These are phyloP conservation scores for Euryodendron excelsum DNA, from an alignment of 148 eudicot species.

Conservation along the genomic window DNA sequence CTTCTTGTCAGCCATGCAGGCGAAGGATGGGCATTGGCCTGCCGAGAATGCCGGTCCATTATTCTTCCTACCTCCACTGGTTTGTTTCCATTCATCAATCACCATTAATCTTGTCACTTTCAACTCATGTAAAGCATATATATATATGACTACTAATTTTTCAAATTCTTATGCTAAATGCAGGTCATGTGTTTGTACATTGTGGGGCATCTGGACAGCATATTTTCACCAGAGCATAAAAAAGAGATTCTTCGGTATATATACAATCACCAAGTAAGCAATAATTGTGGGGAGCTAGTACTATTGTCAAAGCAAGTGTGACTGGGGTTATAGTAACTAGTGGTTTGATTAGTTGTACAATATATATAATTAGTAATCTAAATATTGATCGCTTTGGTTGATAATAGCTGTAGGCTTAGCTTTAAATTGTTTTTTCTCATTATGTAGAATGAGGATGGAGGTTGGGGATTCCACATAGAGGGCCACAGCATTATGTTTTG, in stretches of 20 bases:
- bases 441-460: conserved; percentile 22
- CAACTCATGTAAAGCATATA: background rate
- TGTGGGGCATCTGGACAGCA: background rate
- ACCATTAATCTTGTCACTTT: background rate
- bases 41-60: conserved; percentile 27
- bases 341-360: background rate
- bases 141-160: too few relatives aligned
- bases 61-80: conserved; percentile 28
- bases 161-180: background rate
- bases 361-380: background rate
- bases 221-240: conserved; percentile 5
- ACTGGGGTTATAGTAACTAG: background rate
- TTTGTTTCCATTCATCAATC: background rate
- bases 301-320: background rate
- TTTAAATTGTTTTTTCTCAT: too few relatives aligned
- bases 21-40: conserved; percentile 28
- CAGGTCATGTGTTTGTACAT: conserved; percentile 15
- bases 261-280: conserved; percentile 16
- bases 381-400: background rate
- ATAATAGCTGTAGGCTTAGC: background rate
- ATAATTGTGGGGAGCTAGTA: background rate
- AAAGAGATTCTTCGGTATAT: conserved; percentile 15
- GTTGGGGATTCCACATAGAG: conserved; percentile 22
- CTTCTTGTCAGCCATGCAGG: conserved; percentile 16
- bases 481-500: conserved; percentile 19